Conservation (phyloP, 495 filamentous ascomycete genomes). For the Penicillium daleae region DNA sequence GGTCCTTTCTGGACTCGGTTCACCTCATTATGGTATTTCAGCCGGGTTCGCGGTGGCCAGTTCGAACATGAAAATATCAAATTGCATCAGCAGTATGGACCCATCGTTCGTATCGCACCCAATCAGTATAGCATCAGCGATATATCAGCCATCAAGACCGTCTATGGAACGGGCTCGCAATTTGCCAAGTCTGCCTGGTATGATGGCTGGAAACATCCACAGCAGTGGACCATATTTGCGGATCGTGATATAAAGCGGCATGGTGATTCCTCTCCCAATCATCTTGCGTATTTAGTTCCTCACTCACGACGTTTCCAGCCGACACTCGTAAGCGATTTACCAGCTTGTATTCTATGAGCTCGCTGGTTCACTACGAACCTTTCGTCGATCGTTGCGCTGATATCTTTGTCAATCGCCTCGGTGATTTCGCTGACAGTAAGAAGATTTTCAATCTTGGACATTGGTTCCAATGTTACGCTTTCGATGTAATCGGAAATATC, state of each 20-base stretch:
- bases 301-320: conserved; percentile 18
- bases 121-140: conserved; percentile 55
- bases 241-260: conserved; percentile 48
- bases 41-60: conserved; percentile 41
- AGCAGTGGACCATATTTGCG: conserved; percentile 45
- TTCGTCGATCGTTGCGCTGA: conserved; percentile 57
- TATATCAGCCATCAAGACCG: conserved; percentile 42
- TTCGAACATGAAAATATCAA: conserved; percentile 51
- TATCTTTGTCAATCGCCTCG: conserved; percentile 49
- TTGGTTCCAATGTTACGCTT: conserved; percentile 63
- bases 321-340: conserved; percentile 47
- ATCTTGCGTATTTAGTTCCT: not conserved
- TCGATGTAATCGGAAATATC: conserved; percentile 68
- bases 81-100: conserved; percentile 47
- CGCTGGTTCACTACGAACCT: conserved; percentile 56
- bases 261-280: conserved; percentile 20
- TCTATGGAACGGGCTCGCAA: conserved; percentile 48
- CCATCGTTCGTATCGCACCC: conserved; percentile 53
- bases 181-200: conserved; percentile 48
- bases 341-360: conserved; percentile 55
- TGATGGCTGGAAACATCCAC: conserved; percentile 43
- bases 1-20: conserved; percentile 59
- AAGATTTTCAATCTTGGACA: conserved; percentile 49
- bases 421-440: conserved; percentile 40
- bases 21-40: conserved; percentile 60